Evolutionary conservation across 495 filamentous ascomycete species (phyloP), one percentile per base, ranked within the genome.

Genomic region (Extremus antarcticus): DNA sequence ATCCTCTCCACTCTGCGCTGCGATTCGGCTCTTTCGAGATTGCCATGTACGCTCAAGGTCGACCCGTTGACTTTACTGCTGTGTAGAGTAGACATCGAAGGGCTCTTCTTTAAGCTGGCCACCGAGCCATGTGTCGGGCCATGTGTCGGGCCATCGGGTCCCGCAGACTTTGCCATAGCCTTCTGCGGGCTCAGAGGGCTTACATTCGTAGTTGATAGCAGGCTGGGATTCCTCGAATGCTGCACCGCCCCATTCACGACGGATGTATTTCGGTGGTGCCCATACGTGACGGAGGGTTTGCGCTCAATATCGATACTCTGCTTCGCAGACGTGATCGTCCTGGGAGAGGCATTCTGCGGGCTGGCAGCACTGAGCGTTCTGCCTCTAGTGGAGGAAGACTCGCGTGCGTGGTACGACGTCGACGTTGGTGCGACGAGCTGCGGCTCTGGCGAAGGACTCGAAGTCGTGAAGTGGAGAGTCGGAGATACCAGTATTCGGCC

Each of bases 241-340:
- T 90, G 88, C 57, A 89, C 81, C n/a, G n/a, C n/a, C 55, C 89
- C 89, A 80, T 95, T 88, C 45, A 95, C 88, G 58, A 95, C 95
- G 24, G 91, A 95, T 0, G 89, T 88, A 68, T 98, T 87, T 20
- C 92, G 80, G 67, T 95, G 87, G 66, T 97, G 91, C 45, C 85
- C 86, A 70, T 96, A 94, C 13, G 83, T 68, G 39, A 76, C 75
- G 7, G 84, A 86, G 29, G 82, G 75, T 53, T 78, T 76, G 51
- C 88, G 78, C 68, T 92, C 89, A 60, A 88, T 22, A 2, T 62
- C 59, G 2, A 72, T 55, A 61, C 73, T 51, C 51, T 62, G 47
- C 61, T 66, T 43, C 56, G 63, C 62, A 25, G 64, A 60, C n/a
- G 68, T 66, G 47, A 64, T 58, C 21, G 58, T 61, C 43, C 66